Base-by-base conservation (phyloP, 1,139 yeast genomes). In the Sugiyamaella xylanicola region DNA sequence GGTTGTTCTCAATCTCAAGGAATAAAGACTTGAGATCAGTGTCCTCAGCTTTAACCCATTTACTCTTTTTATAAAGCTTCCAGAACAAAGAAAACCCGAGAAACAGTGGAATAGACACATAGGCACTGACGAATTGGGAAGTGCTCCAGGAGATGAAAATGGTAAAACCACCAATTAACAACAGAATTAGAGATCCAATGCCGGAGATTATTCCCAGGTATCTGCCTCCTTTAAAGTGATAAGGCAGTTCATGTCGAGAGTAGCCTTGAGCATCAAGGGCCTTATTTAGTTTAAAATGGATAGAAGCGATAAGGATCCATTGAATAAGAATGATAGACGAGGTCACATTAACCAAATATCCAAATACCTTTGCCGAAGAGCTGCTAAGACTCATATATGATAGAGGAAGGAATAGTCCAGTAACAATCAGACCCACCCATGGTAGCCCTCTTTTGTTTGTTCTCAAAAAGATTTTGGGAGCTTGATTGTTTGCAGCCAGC, bases 311-410 rank as follows among this genome's bases (percentile, higher is more conserved):
- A 17, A 92, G 83, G 37, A 83, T 83, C 95, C 96, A 89, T 4
- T 95, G 87, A 71, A 89, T 88, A 56, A 90, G 77, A 1, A 96
- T 85, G 48, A 95, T 86, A 61, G 89, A 81, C 56, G 95, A 95
- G n/a, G 96, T 87, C 49, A 91, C 76, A 27, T 96, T 88, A 67
- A 88, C 76, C 67, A 90, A 75, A 96, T 96, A 90, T 63, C 76
- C 77, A 72, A 90, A 90, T 11, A 89, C 88, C 27, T 76, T 79
- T 59, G 80, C 83, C 70, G 87, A 82, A 20, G 78, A 71, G 49
- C 86, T 80, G 35, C 95, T 32, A 8, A 32, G 15, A 32, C 37
- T 32, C 37, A 87, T 76, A 74, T 84, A 89, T 61, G 87, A 83
- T 55, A 89, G 77, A 41, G 87, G 76, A 41, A 95, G 96, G 67